Evolutionary conservation across 2,329 filamentous ascomycete genomes (phyloP), one percentile per base, ranked within the genome.

Genomic region (Shiraia bambusicola): DNA sequence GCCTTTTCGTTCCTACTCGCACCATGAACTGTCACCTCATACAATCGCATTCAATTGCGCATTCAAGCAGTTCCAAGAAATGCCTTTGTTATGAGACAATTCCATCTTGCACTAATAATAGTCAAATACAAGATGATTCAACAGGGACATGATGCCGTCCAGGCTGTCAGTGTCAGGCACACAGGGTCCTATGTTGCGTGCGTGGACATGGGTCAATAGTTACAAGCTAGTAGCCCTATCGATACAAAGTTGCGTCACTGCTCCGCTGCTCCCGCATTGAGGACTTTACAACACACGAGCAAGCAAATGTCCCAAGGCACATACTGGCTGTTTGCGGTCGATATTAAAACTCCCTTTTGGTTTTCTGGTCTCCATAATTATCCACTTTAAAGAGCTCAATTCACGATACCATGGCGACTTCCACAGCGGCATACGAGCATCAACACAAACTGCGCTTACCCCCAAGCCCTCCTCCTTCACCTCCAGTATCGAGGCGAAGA

Each of bases 401-500:
- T 4, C 19, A 5, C 19, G 8, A 25, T 32, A 47, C 19, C 26
- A 56, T 56, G 52, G 42, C 51, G 34, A 33, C 49, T 37, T 24
- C 44, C 12, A 28, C 42, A 25, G 39, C 45, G 48, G 39, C 45
- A 49, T 50, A 50, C 40, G 32, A 47, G 34, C 45, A 49, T 15
- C 43, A 34, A n/a, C 42, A 45, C 14, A 34, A 24, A 12, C 49
- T 49, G 8, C 40, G 51, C 17, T 46, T 56, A 12, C 56, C 59
- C 3, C 61, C 54, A 17, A 60, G 55, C 34, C 62, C 61, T 11
- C 62, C 61, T 6, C 61, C 56, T 28, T 63, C 58, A 19, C 59
- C 63, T n/a, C 54, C 55, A 19, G 32, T 44, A 8, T 39, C 52
- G 10, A 47, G 50, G 14, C 49, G 42, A 14, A 45, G 56, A 26